Base-by-base conservation (phyloP, 331 rosid genomes). In the Telfairia occidentalis region DNA sequence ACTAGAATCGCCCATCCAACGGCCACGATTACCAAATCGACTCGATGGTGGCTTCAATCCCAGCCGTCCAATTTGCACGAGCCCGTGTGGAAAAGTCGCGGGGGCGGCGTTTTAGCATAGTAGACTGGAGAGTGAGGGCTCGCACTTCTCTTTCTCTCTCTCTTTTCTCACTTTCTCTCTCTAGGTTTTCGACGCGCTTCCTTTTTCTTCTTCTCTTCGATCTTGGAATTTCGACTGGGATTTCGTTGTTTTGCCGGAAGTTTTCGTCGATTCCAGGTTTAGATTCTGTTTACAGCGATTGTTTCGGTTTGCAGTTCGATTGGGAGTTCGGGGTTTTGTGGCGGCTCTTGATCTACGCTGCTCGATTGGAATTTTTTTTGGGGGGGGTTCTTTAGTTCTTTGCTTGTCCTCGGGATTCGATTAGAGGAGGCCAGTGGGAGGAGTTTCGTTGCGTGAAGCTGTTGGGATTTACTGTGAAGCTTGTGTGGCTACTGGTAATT, bases 151-250 rank as follows among this genome's bases (percentile, higher is more conserved):
- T 70, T 58, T 70, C 74, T 42, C 32, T 40, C 52, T 38, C 21
- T 0, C 19, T 5, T 18, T 9, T 15, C 71, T 64, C 71, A 9
- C 28, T 35, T 42, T 61, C 75, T 29, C 60, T 37, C 49, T 19
- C 30, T 71, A 46, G 75, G 75, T 71, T 34, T 71, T 71, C 75
- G 43, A 71, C 75, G 75, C 75, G 75, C 24, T 16, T 28, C 23
- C 28, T 35, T 29, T 5, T 24, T 37, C 52, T 2, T 34, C 26
- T 60, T 18, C 42, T 35, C 29, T 16, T 9, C 48, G 16, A 35
- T 60, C 73, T 69, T 43, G 35, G 35, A 70, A 70, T 46, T 67
- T 43, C 23, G 38, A 7, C 55, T 13, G 15, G 19, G 43, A 1
- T 29, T 15, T 4, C 28, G 24, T 28, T 45, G 4, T 28, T 24